Evolutionary conservation across 202 grass and related monocot genomes (phyloP).

Genomic region (Carex sylvatica): DNA sequence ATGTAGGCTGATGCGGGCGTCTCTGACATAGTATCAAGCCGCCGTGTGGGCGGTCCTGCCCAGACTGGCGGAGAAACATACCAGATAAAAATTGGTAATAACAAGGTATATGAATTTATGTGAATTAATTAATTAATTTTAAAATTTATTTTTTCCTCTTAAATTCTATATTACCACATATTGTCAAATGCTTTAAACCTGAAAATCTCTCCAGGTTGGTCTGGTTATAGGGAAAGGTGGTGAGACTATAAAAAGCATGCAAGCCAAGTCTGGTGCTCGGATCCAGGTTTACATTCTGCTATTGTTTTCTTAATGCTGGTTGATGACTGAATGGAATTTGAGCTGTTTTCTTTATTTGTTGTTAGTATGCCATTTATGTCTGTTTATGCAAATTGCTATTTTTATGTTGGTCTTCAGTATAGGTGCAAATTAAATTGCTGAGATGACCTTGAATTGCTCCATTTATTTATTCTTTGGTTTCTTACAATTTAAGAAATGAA

Average conservation of each 20-base stretch:
- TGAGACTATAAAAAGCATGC: constrained; percentile 96
- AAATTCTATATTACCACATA: not conserved
- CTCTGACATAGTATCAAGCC: constrained; percentile 50
- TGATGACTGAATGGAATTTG: not conserved
- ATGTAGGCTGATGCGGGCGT: constrained; percentile 79
- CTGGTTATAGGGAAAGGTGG: constrained; percentile 93
- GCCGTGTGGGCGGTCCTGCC: constrained; percentile 42
- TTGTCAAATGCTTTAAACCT: not conserved
- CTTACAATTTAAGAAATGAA: not conserved
- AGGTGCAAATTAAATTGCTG: not conserved
- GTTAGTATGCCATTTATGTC: not conserved
- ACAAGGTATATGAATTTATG: constrained; percentile 53
- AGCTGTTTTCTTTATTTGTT: not conserved
- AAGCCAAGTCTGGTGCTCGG: constrained; percentile 76
- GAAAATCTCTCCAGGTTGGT: constrained; percentile 56
- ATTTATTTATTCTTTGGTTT: constrained; percentile 1
- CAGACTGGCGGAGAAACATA: constrained; percentile 71
- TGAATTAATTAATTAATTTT: not conserved
- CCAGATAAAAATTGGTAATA: constrained; percentile 88
- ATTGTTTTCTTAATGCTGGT: not conserved
- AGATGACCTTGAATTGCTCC: not conserved
- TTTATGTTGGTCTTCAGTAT: not conserved
- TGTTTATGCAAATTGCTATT: constrained; percentile 6
- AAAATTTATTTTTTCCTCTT: not conserved
- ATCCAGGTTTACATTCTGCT: constrained; percentile 62